Percentiles rank a stretch among this genome's conserved stretches.
phyloP scores from a whole-genome alignment of 2,329 filamentous ascomycete species.

The Cercospora sesami region DNA sequence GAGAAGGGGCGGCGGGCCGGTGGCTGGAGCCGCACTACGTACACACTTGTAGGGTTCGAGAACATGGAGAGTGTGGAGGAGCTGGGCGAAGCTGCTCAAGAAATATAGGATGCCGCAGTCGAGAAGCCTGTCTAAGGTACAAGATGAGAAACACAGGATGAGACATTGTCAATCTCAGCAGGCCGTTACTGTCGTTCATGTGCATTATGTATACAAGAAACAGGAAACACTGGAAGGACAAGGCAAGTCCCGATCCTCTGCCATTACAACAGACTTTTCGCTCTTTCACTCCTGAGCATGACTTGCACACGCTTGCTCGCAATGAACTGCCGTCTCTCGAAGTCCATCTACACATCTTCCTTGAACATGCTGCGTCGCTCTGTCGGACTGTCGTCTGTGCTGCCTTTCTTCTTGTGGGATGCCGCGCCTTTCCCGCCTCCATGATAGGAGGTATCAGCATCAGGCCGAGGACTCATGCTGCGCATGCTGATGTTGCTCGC shows the following conservation, averaged over 20 bases:
- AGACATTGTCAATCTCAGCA: neutral
- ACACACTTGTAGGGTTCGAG: neutral
- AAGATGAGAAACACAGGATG: neutral
- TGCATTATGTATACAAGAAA: constrained; percentile 7
- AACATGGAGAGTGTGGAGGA: neutral
- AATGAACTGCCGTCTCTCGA: neutral
- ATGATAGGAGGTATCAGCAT: constrained; percentile 52
- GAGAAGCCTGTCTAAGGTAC: neutral
- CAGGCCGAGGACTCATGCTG: constrained; percentile 75
- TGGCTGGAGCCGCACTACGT: neutral
- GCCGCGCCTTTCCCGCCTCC: constrained; percentile 34
- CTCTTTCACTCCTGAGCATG: neutral
- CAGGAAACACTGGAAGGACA: neutral
- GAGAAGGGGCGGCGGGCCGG: neutral
- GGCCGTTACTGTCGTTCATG: constrained; percentile 6
- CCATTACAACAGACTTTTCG: neutral
- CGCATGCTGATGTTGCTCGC: constrained; percentile 62
- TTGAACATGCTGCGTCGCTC: constrained; percentile 69
- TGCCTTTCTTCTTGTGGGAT: constrained; percentile 42
- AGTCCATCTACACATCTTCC: constrained; percentile 59
- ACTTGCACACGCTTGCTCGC: neutral
- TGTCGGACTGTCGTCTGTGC: constrained; percentile 58
- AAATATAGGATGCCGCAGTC: neutral
- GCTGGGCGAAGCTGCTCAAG: neutral
- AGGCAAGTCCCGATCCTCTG: neutral